Base-by-base conservation (phyloP, 1,139 yeast genomes). In the Yamadazyma atlantica region DNA sequence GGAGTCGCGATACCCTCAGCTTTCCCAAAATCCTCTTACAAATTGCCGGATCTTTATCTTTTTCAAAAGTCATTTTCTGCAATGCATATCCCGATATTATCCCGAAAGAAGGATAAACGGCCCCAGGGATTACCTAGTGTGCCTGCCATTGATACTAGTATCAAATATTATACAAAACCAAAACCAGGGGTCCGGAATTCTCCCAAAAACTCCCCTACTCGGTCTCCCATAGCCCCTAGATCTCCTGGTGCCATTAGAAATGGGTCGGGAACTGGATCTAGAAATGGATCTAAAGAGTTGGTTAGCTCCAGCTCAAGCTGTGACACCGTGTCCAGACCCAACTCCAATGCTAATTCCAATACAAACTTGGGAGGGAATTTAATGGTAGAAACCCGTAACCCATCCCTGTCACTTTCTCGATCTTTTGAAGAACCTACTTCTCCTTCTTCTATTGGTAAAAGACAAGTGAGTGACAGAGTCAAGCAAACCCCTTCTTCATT, bases 401-500 rank as follows among this genome's bases (percentile, higher is more conserved):
- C 21, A 16, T 28, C 30, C 9, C 16, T 16, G 16, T 28, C 30
- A 6, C 30, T 14, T 8, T 21, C 30, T 15, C 21, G 4, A 16
- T 28, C 30, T 14, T 16, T 9, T 28, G 45, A 39, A 11, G 45
- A 40, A n/a, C 38, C 42, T 6, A 44, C 43, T n/a, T 42, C 48
- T 7, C 45, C 48, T 6, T 41, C 48, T 18, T 43, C 48, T 2
- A 27, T 42, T 2, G 15, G 40, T 3, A 42, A 29, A 37, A 38
- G 53, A 28, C 48, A 42, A 34, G 24, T 48, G 14, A 45, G 47
- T 19, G 69, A 64, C 19, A 59, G 54, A 35, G 51, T 62, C 13
- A 61, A 57, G 40, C 46, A 61, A 12, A 64, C 73, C 4, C 73
- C 74, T 2, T 60, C 71, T 2, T 62, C 70, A 2, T 59, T 59